Conservation (phyloP, 257 asterid species). For the Craterostigma plantagineum region DNA sequence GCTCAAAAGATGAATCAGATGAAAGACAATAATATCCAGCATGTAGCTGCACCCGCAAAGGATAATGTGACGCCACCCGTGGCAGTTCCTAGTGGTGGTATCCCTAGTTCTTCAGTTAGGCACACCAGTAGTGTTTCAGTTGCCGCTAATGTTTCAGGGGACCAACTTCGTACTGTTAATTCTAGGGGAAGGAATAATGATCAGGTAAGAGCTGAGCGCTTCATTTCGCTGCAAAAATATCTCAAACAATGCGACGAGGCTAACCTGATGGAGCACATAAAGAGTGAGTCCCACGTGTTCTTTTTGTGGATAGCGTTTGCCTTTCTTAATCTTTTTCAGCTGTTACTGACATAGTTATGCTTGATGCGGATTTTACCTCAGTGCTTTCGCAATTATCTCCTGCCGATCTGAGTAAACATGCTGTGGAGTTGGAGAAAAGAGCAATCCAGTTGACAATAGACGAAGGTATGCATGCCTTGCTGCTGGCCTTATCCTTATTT, state of each 20-base stretch:
- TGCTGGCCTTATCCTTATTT: no score
- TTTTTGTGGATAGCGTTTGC: slow-evolving; percentile 10
- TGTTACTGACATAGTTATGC: slow-evolving; percentile 6
- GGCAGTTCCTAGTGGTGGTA: slow-evolving; percentile 24
- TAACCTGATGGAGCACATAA: slow-evolving; percentile 30
- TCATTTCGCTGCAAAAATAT: slow-evolving; percentile 46
- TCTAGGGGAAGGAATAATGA: slow-evolving; percentile 21
- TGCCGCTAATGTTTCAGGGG: slow-evolving; percentile 30
- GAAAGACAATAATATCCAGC: slow-evolving; percentile 18
- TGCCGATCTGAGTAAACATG: slow-evolving; percentile 59
- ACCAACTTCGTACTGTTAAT: slow-evolving; percentile 20
- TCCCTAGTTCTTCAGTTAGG: slow-evolving; percentile 31
- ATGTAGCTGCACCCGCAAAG: slow-evolving; percentile 18
- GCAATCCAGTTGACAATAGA: slow-evolving; percentile 46
- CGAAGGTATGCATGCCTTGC: slow-evolving; percentile 37
- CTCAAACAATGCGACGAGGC: slow-evolving; percentile 65
- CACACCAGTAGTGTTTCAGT: slow-evolving; percentile 15
- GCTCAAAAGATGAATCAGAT: slow-evolving; percentile 23
- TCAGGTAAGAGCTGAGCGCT: slow-evolving; percentile 41
- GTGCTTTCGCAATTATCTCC: slow-evolving; percentile 49
- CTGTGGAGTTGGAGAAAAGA: slow-evolving; percentile 62
- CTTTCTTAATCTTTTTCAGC: slow-evolving; percentile 2
- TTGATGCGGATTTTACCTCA: slow-evolving; percentile 19
- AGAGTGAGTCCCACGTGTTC: slow-evolving; percentile 40
- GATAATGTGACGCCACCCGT: slow-evolving; percentile 19